Percentiles rank a stretch among this genome's conserved stretches.
Evolutionary conservation across 2,329 filamentous ascomycete genomes (phyloP).

Genomic region (Paramyrothecium sp.): DNA sequence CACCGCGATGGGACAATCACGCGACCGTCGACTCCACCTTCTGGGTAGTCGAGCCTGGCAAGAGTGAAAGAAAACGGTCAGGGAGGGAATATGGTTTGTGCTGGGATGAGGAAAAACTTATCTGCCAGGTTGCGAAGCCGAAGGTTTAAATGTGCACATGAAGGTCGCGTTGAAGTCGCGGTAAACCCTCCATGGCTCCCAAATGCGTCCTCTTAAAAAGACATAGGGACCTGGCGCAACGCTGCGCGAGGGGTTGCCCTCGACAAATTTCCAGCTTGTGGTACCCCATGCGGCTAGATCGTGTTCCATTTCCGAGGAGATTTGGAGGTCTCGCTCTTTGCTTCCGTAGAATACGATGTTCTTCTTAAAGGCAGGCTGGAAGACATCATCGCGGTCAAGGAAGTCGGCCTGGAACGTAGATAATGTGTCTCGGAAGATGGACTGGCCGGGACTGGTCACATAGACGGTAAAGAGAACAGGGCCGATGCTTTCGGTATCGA

Average conservation of each 20-base stretch:
- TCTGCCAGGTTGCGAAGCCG: neutral
- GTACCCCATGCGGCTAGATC: neutral
- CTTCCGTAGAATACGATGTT: neutral
- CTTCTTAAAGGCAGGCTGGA: neutral
- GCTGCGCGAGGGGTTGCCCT: neutral
- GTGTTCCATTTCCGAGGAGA: neutral
- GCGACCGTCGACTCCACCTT: neutral
- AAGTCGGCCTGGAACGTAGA: neutral
- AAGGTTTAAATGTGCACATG: neutral
- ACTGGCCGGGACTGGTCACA: neutral
- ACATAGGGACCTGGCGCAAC: neutral
- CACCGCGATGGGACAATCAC: neutral
- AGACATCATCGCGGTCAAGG: neutral
- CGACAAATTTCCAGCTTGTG: neutral
- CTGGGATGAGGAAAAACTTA: neutral
- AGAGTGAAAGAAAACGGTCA: neutral
- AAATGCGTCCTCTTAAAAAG: neutral
- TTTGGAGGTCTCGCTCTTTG: neutral
- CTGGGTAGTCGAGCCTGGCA: neutral
- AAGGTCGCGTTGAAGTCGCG: neutral
- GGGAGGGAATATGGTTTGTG: neutral
- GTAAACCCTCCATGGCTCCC: neutral
- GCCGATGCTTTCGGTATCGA: neutral
- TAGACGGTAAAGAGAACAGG: neutral
- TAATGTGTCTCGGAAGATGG: neutral